A percentile compares a stretch with the other conserved stretches of the same genome.
These are phyloP conservation scores for Furcasterigmium furcatum DNA, from an alignment of 2,329 filamentous ascomycete genomes.

Conservation along the genomic window DNA sequence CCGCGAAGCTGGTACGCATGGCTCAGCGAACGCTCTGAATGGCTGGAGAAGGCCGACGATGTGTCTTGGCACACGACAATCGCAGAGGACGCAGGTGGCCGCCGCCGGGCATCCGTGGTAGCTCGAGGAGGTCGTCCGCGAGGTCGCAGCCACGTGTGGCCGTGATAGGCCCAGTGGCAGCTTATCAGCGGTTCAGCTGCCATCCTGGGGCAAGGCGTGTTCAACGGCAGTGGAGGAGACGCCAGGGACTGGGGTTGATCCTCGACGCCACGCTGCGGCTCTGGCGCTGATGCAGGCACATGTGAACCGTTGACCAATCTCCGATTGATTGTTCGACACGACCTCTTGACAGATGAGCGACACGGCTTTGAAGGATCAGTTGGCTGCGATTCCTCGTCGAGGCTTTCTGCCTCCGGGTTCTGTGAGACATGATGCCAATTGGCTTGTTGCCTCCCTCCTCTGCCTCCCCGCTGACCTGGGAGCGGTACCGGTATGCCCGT, in stretches of 20 bases:
- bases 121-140: too few species aligned
- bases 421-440: too few species aligned
- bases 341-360: too few species aligned
- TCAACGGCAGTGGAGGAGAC: constrained; percentile 1
- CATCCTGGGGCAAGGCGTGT: constrained; percentile 1
- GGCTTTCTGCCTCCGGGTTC: too few species aligned
- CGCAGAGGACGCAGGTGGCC: not conserved
- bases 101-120: not conserved
- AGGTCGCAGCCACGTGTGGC: constrained; percentile 3
- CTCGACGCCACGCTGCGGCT: not conserved
- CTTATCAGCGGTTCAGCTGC: constrained; percentile 4
- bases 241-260: not conserved
- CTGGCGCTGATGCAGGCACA: not conserved
- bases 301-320: not conserved
- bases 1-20: not conserved
- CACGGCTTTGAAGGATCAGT: too few species aligned
- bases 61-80: not conserved
- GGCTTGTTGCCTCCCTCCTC: too few species aligned
- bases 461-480: too few species aligned
- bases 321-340: too few species aligned
- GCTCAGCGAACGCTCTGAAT: not conserved
- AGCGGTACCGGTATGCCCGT: too few species aligned
- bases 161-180: constrained; percentile 2
- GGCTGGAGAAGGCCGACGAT: constrained; percentile 4
- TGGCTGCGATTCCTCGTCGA: too few species aligned